Evolutionary conservation across 78 protist genomes (phyloP), one percentile per base, ranked within the genome.

Genomic region (Paratrimastix pyriformis): DNA sequence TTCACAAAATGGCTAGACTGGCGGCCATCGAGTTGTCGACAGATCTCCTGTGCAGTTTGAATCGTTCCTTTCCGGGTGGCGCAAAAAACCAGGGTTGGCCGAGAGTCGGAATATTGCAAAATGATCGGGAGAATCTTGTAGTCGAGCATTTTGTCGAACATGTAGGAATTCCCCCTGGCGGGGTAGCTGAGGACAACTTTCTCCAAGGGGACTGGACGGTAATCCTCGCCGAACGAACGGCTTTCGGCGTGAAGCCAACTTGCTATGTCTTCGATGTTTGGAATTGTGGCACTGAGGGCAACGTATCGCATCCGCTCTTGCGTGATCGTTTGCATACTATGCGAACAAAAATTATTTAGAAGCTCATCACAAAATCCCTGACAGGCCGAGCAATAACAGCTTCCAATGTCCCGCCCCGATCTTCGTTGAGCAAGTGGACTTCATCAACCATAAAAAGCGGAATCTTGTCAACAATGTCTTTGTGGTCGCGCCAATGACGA

Each of bases 211-310:
- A 77, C 78, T 30, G 86, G 86, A 68, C 88, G 83, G 72, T 79
- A 35, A 18, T 4, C 9, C 7, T 3, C n/a, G 50, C 77, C 38
- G 62, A 84, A 84, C 38, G 8, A 30, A n/a, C 42, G 37, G 24
- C 39, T 50, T 2, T 42, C 9, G 33, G 60, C 44, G 29, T 2
- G 9, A 1, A 59, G 2, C 73, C 88, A 70, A 0, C 0, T 40
- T 26, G 80, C 83, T 5, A 85, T 50, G 44, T 85, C 88, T 1
- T 50, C 42, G 29, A 38, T 18, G 44, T 86, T 86, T 5, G 86
- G 77, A 18, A 86, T 80, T 5, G 90, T 87, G 40, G 88, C 90
- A 0, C 82, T 74, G 26, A 80, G 64, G n/a, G 84, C 88, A 3
- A 85, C 62, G 30, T 79, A 76, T 2, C 88, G 77, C 37, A 80